Base-by-base conservation (phyloP, 768 basidiomycete species). In the Aureoboletus auriporus region DNA sequence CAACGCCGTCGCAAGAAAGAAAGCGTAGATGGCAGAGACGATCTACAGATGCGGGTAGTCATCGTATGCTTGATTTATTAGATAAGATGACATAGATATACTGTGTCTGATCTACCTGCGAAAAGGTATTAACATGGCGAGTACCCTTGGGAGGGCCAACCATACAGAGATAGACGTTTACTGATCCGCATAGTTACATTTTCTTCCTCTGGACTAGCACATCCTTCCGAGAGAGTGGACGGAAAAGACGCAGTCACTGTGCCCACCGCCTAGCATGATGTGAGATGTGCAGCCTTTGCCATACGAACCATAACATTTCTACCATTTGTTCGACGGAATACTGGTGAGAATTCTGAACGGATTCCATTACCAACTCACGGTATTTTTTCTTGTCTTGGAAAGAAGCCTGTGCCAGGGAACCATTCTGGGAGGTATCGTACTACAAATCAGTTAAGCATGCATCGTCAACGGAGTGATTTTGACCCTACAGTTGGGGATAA, bases 321-420 rank as follows among this genome's bases (percentile, higher is more conserved):
- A 80, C 80, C 62, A 82, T 74, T 51, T 77, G 72, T 16, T 75
- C 55, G 34, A 71, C 68, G 5, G 74, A 74, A 42, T 67, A 75
- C 7, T 66, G 56, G 39, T 69, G 78, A 0, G 82, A 80, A 6
- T 60, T 61, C 17, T 72, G 68, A 5, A 75, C 62, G 63, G 77
- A 72, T 8, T 68, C 62, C 3, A 61, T 54, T 2, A 75, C 64
- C 2, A 69, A 3, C 3, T 27, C 20, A 4, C 39, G 39, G 54
- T 66, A 65, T 36, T 45, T 47, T 34, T 59, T 60, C 3, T 68
- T 70, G 27, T 60, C 49, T 6, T 54, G 57, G 38, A n/a, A 67
- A 57, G 56, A 74, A 74, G 1, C 62, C 57, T 1, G 61, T 60
- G 1, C 73, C 67, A 8, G 67, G 69, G 34, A 69, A 52, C 69